Conservation (phyloP, 441 rosid genomes). For the Kokia cookei region DNA sequence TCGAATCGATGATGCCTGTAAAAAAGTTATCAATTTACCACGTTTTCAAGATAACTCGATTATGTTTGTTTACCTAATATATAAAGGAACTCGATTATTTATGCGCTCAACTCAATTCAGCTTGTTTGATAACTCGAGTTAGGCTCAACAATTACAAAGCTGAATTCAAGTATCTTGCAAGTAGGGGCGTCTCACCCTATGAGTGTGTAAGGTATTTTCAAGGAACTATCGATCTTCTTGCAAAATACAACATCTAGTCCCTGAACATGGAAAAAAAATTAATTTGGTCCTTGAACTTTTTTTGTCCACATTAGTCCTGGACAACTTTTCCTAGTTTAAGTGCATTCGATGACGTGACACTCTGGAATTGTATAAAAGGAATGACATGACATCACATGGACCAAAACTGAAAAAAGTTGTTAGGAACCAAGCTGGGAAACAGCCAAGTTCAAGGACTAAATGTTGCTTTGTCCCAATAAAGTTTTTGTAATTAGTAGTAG, state of each 20-base stretch:
- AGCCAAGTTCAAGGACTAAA: no score
- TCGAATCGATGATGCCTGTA: slow-evolving; percentile 82
- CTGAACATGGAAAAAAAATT: no score
- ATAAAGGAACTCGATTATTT: no score
- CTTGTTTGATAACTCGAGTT: neutral
- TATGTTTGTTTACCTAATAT: no score
- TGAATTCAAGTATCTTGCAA: neutral
- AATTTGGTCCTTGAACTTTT: no score
- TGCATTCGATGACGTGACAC: no score
- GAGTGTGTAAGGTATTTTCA: neutral
- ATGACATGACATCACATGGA: no score
- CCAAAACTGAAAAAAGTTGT: no score
- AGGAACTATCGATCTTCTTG: neutral
- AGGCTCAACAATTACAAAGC: neutral
- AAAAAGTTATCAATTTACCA: neutral
- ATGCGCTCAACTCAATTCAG: neutral
- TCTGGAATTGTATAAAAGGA: no score
- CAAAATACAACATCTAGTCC: neutral
- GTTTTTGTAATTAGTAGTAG: neutral
- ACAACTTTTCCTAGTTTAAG: no score
- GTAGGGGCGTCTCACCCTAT: neutral
- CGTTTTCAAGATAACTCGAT: neutral
- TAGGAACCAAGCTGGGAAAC: no score
- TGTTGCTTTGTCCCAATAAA: neutral
- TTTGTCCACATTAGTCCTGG: no score